Evolutionary conservation across 805 yeast genomes (phyloP).

Genomic region (Suhomyces pyralidae): DNA sequence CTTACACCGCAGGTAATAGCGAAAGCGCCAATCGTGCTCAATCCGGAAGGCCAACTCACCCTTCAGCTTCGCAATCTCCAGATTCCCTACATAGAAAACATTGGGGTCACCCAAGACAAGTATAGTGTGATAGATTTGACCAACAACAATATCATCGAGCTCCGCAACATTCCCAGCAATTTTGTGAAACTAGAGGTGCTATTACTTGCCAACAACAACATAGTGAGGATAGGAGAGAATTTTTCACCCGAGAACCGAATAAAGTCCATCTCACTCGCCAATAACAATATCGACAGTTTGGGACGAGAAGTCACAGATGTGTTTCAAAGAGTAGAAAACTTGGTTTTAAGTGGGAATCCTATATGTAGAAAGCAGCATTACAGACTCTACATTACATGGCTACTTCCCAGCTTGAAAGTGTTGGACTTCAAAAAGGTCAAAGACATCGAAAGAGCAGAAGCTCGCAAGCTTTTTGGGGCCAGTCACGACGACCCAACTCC

Average conservation of each 20-base stretch:
- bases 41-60: constrained; percentile 35
- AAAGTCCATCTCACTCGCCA: constrained; percentile 48
- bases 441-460: constrained; percentile 47
- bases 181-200: constrained; percentile 47
- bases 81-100: constrained; percentile 34
- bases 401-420: constrained; percentile 58
- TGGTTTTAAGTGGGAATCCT: constrained; percentile 60
- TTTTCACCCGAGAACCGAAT: constrained; percentile 38
- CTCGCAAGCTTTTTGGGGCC: constrained; percentile 41
- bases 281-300: constrained; percentile 50
- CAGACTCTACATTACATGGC: constrained; percentile 56
- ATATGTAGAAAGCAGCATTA: constrained; percentile 51
- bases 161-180: constrained; percentile 48
- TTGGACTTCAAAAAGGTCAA: constrained; percentile 69
- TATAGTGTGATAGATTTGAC: constrained; percentile 67
- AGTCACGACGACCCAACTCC: constrained; percentile 17
- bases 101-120: constrained; percentile 27
- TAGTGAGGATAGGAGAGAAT: constrained; percentile 39
- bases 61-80: constrained; percentile 33
- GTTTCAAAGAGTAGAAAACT: constrained; percentile 42
- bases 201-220: constrained; percentile 61
- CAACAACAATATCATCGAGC: constrained; percentile 61
- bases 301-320: constrained; percentile 27
- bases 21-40: constrained; percentile 29
- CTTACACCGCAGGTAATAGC: constrained; percentile 30